Evolutionary conservation across 129 eudicot species (phyloP).

Genomic region (Chrysanthemum seticuspe): DNA sequence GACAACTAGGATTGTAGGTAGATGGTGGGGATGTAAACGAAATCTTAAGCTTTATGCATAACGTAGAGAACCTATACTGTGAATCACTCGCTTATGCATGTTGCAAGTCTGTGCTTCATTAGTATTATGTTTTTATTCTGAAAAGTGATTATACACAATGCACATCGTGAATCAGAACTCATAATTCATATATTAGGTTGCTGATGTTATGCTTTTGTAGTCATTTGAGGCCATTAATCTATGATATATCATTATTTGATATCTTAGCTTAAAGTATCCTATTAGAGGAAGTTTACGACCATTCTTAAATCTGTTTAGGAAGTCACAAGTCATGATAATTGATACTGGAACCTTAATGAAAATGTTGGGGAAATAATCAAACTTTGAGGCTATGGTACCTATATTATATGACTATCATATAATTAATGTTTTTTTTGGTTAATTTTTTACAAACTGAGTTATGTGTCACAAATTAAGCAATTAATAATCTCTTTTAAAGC

Average conservation of each 20-base stretch:
- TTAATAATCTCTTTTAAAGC: neutral
- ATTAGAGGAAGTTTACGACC: neutral
- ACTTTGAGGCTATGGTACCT: no score
- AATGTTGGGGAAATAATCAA: no score
- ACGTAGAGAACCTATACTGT: neutral
- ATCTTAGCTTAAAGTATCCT: neutral
- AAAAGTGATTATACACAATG: no score
- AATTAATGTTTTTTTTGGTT: neutral
- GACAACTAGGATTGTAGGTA: no score
- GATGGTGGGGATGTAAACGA: neutral
- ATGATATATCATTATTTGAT: neutral
- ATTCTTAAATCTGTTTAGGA: neutral
- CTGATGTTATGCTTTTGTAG: constrained; percentile 9
- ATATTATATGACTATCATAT: no score
- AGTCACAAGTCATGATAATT: neutral
- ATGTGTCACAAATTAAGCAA: constrained; percentile 11
- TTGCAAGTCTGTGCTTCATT: no score
- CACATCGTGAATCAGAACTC: no score
- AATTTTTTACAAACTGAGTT: neutral
- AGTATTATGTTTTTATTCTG: no score
- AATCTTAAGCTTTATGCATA: neutral
- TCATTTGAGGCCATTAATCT: constrained; percentile 5
- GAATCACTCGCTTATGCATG: neutral
- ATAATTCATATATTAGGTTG: neutral
- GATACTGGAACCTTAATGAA: neutral